These are phyloP conservation scores for Monosporascus sp. DNA, from an alignment of 2,329 filamentous ascomycete species.

Conservation along the genomic window DNA sequence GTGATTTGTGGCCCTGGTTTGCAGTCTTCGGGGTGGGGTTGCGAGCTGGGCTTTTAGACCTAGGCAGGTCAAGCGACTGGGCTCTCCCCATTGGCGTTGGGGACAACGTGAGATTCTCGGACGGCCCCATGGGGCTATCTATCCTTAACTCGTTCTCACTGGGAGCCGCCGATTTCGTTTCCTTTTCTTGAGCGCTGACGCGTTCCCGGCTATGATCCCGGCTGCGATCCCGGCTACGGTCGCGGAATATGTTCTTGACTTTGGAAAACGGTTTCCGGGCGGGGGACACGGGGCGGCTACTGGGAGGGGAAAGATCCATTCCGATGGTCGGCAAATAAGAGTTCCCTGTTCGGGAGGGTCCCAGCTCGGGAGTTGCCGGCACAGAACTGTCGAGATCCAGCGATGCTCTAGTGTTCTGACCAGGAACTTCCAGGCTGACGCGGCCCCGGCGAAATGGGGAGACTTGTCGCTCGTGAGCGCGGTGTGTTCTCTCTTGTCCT, in stretches of 20 bases:
- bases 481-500: constrained; percentile 10
- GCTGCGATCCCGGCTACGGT: constrained; percentile 42
- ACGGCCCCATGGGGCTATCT: constrained; percentile 22
- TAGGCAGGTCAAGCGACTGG: constrained; percentile 21
- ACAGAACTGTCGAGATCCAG: constrained; percentile 41
- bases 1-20: constrained; percentile 44
- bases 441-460: constrained; percentile 30
- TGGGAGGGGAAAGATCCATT: constrained; percentile 57
- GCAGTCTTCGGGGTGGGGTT: constrained; percentile 31
- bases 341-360: constrained; percentile 36
- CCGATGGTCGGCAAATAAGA: constrained; percentile 53
- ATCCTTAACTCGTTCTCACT: constrained; percentile 30
- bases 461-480: constrained; percentile 12
- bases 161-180: constrained; percentile 1
- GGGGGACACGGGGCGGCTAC: constrained; percentile 60
- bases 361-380: constrained; percentile 49
- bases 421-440: constrained; percentile 45
- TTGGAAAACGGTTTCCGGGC: constrained; percentile 52
- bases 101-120: constrained; percentile 18
- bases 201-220: constrained; percentile 45
- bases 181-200: constrained; percentile 21
- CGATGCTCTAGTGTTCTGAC: constrained; percentile 32
- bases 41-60: constrained; percentile 34
- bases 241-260: constrained; percentile 51
- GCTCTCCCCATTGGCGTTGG: constrained; percentile 23